Percentiles rank a stretch among this genome's conserved stretches.
phyloP scores from a whole-genome alignment of 768 basidiomycete genomes.

The Tricholoma matsutake region DNA sequence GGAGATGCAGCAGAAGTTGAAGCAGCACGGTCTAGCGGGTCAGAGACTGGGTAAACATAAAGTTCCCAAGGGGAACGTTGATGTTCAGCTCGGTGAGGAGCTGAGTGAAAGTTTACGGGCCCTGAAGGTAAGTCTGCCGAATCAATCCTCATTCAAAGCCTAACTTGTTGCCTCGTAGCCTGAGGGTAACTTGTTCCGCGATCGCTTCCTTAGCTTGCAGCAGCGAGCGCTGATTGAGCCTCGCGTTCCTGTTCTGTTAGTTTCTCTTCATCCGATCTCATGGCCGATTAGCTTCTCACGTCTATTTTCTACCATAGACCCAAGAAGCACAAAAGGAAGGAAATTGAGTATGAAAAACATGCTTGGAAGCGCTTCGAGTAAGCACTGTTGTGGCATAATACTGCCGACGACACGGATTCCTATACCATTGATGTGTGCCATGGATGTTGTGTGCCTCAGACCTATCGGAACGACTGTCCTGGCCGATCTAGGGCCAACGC shows the following conservation, averaged over 20 bases:
- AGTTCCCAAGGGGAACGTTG: conserved; percentile 64
- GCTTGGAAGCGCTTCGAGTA: conserved; percentile 73
- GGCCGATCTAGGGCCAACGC: too few species aligned
- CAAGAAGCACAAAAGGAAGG: conserved; percentile 47
- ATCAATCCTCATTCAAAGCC: neutral
- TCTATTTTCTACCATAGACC: conserved; percentile 33
- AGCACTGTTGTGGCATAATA: neutral
- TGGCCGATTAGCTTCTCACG: neutral
- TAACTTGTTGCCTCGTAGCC: conserved; percentile 47
- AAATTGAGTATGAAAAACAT: conserved; percentile 73
- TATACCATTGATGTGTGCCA: too few species aligned
- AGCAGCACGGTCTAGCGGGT: conserved; percentile 63
- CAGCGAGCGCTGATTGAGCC: conserved; percentile 87
- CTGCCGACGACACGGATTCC: too few species aligned
- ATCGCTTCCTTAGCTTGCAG: conserved; percentile 84
- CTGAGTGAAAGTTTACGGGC: conserved; percentile 79
- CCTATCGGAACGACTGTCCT: too few species aligned
- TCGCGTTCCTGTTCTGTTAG: conserved; percentile 72
- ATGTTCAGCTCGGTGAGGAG: conserved; percentile 90
- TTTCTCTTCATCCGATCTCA: conserved; percentile 10
- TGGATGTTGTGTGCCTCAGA: too few species aligned
- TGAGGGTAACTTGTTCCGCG: conserved; percentile 90
- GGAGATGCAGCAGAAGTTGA: conserved; percentile 47
- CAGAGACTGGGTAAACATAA: conserved; percentile 77
- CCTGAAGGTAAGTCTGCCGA: conserved; percentile 60